phyloP scores from a whole-genome alignment of 192 early-diverging fungal genomes.

The Coemansia javaensis region DNA sequence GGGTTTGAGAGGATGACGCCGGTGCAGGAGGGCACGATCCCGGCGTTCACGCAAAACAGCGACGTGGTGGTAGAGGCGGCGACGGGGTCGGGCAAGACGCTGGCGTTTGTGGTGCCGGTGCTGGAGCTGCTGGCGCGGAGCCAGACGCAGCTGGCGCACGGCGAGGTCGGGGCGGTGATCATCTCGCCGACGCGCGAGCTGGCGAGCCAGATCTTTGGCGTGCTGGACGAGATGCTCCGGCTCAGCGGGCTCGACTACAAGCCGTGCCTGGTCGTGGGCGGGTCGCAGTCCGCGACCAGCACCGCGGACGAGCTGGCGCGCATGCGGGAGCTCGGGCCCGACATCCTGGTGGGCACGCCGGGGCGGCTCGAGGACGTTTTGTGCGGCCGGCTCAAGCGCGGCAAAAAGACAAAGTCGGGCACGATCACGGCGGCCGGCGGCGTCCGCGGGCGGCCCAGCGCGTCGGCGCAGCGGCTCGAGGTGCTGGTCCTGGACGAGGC shows the following conservation, averaged over 20 bases:
- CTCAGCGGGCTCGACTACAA: constrained; percentile 18
- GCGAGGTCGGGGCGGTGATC: constrained; percentile 82
- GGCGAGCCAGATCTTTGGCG: constrained; percentile 77
- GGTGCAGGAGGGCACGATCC: constrained; percentile 87
- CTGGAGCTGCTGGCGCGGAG: constrained; percentile 78
- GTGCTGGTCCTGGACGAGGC: constrained; percentile 93
- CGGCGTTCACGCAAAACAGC: constrained; percentile 84
- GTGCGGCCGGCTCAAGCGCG: constrained; percentile 28
- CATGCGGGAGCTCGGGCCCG: constrained; percentile 59
- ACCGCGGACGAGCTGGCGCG: constrained; percentile 35
- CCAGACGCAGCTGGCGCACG: constrained; percentile 54
- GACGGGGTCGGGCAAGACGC: constrained; percentile 95
- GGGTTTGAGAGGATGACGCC: constrained; percentile 90
- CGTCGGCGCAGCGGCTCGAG: constrained; percentile 77
- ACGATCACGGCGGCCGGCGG: constrained; percentile 35
- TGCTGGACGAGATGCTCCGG: constrained; percentile 59
- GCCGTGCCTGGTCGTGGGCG: constrained; percentile 40
- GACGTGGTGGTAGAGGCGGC: constrained; percentile 97
- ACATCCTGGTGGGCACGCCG: constrained; percentile 88
- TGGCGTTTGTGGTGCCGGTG: constrained; percentile 86
- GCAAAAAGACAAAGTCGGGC: constrained; percentile 34
- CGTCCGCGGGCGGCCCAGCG: constrained; percentile 32
- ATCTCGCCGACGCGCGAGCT: constrained; percentile 89
- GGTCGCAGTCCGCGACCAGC: constrained; percentile 36
- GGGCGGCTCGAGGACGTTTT: constrained; percentile 83